Conservation (phyloP, 139 green algal species). For the Closterium sp. region DNA sequence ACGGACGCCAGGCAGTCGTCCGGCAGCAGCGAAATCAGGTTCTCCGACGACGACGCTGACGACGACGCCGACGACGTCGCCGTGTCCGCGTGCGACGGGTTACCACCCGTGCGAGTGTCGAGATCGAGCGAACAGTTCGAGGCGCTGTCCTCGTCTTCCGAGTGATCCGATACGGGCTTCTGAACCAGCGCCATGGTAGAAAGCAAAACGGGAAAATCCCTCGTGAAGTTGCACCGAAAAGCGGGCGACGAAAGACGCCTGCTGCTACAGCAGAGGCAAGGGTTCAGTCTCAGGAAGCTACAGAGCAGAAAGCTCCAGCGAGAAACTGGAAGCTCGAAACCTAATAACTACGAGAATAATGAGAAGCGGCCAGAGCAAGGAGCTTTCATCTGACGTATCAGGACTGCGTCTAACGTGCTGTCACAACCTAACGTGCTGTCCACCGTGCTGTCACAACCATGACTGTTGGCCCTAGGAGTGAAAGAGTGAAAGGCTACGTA, state of each 20-base stretch:
- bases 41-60: not conserved
- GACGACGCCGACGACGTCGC: not conserved
- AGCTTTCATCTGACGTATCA: too few species aligned
- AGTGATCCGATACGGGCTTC: not conserved
- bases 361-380: not conserved
- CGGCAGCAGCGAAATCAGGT: constrained; percentile 18
- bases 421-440: too few species aligned
- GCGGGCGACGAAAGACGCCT: too few species aligned
- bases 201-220: too few species aligned
- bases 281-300: too few species aligned
- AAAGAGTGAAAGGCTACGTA: too few species aligned
- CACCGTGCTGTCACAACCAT: too few species aligned
- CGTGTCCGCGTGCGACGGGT: not conserved
- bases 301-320: not conserved
- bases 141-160: not conserved
- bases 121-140: not conserved
- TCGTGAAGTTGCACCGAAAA: too few species aligned
- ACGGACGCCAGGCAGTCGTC: constrained; percentile 20
- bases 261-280: too few species aligned
- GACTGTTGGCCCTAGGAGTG: too few species aligned
- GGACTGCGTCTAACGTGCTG: too few species aligned
- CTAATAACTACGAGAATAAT: not conserved
- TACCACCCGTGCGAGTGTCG: not conserved
- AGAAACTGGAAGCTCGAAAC: not conserved
- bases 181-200: not conserved